A percentile compares a stretch with the other conserved stretches of the same genome.
phyloP scores from a whole-genome alignment of 2,329 filamentous ascomycete genomes.

The Eutypa lata region DNA sequence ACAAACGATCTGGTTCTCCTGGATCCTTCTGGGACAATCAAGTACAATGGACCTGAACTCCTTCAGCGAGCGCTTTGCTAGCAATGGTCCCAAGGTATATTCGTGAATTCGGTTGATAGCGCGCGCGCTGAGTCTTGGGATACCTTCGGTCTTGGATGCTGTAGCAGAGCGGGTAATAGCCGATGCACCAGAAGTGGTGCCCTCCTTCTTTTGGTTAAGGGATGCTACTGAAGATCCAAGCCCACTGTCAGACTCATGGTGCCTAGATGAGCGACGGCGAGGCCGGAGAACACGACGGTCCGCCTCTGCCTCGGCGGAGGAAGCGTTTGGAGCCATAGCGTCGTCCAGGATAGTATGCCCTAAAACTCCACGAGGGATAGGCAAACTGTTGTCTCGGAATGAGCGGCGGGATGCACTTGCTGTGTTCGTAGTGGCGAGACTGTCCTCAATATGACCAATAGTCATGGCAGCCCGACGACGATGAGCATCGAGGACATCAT shows the following conservation, averaged over 20 bases:
- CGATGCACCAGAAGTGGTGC: slow-evolving; percentile 43
- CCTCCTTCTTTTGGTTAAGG: slow-evolving; percentile 48
- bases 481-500: slow-evolving; percentile 69
- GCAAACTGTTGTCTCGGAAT: slow-evolving; percentile 55
- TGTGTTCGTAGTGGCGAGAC: slow-evolving; percentile 47
- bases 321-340: slow-evolving; percentile 39
- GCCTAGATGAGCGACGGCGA: slow-evolving; percentile 55
- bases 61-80: slow-evolving; percentile 69
- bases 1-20: slow-evolving; percentile 81
- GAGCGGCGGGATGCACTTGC: slow-evolving; percentile 34
- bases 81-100: slow-evolving; percentile 73
- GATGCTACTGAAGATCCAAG: slow-evolving; percentile 78
- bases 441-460: slow-evolving; percentile 63
- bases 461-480: slow-evolving; percentile 66
- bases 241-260: slow-evolving; percentile 82
- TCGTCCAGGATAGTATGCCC: slow-evolving; percentile 52
- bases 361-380: slow-evolving; percentile 59
- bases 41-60: slow-evolving; percentile 78
- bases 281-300: slow-evolving; percentile 52
- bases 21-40: slow-evolving; percentile 75
- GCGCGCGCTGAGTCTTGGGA: slow-evolving; percentile 62
- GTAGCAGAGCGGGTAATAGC: slow-evolving; percentile 61
- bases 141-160: slow-evolving; percentile 44
- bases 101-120: slow-evolving; percentile 78
- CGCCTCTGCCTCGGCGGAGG: slow-evolving; percentile 25